Percentiles rank a stretch among this genome's conserved stretches.
Conservation (phyloP, 306 rosid species). For the Cicer cuneatum region DNA sequence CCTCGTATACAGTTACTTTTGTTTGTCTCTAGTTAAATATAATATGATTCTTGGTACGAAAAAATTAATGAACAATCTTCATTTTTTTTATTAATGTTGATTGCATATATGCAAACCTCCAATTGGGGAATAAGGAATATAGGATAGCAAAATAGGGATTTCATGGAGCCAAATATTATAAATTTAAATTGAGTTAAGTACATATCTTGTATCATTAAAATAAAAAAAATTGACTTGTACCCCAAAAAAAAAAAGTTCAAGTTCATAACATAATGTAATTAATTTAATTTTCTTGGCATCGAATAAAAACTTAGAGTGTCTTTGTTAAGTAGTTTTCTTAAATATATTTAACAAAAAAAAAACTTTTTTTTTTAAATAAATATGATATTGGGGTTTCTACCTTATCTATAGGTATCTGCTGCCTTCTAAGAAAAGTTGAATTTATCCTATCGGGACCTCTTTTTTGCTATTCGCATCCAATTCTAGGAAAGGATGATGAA, state of each 20-base stretch:
- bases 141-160: neutral
- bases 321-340: neutral
- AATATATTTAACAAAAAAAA: neutral
- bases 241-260: too few relatives aligned
- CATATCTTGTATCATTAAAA: too few relatives aligned
- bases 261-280: neutral
- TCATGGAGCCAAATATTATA: slow-evolving; percentile 4
- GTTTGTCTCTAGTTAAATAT: neutral
- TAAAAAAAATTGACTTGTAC: too few relatives aligned
- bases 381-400: slow-evolving; percentile 6
- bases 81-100: neutral
- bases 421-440: slow-evolving; percentile 61
- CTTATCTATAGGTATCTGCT: slow-evolving; percentile 65
- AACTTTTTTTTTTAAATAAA: neutral
- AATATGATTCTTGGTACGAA: slow-evolving; percentile 1
- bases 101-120: slow-evolving; percentile 12
- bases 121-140: neutral
- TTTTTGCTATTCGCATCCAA: slow-evolving; percentile 56
- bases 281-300: neutral
- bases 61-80: slow-evolving; percentile 17
- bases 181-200: neutral
- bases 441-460: slow-evolving; percentile 66
- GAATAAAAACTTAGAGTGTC: neutral
- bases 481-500: slow-evolving; percentile 51
- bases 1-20: neutral